Base-by-base conservation (phyloP, 179 eudicot genomes). In the Carnegiea gigantea region DNA sequence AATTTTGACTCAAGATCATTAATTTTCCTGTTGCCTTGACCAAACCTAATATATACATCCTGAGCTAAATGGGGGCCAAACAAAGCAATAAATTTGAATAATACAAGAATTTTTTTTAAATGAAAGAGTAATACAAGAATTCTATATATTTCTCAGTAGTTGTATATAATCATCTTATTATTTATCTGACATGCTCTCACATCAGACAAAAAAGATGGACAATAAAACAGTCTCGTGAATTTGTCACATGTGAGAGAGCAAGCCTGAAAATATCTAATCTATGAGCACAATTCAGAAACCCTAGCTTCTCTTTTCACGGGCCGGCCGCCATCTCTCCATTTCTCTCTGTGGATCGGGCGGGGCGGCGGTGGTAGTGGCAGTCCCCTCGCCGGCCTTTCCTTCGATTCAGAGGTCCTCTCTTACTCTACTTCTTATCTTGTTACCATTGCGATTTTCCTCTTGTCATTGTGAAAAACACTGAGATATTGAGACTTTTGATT, bases 261-360 rank as follows among this genome's bases (percentile, higher is more conserved):
- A 57, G 62, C 62, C 62, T 1, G 15, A 57, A 48, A 20, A 17
- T 15, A 18, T 57, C n/a, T 4, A 57, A 46, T 75, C 24, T 20
- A 48, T 75, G 20, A 21, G n/a, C 30, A 54, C 0, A 24, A 30
- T 6, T 76, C 44, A 33, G 78, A 49, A 76, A 76, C 78, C 78
- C 78, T 76, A 76, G 44, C 43, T 21, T 36, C 67, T 54, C 64
- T 30, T 54, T 4, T 76, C 15, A 7, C 44, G 18, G 2, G 14
- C 46, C 78, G 30, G 44, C 64, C 65, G 33, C 78, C 14, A 38
- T 54, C 46, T 28, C 67, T 57, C 67, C 18, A 57, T 14, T 48
- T 24, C 78, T 51, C 38, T 21, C 30, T 59, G 43, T 24, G 24
- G 36, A 75, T n/a, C 62, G n/a, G n/a, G n/a, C n/a, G n/a, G n/a